Evolutionary conservation across 768 basidiomycete genomes (phyloP), one percentile per base, ranked within the genome.

Genomic region (Pisolithus marmoratus): DNA sequence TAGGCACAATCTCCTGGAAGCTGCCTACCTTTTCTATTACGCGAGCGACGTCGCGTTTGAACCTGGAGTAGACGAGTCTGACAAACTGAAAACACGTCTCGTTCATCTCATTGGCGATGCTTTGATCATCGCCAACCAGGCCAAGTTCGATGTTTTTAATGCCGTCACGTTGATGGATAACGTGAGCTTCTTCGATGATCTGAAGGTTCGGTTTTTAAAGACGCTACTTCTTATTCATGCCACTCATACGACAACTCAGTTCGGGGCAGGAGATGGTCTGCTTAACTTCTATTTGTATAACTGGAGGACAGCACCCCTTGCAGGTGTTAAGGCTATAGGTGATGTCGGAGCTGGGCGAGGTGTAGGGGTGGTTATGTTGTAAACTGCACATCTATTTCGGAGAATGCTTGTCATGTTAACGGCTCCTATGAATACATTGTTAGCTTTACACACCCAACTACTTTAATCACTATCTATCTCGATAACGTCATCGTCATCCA

Each of bases 151-250:
- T 64, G 96, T 99, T 14, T 84, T 98, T 70, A 99, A 99, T 67
- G 90, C 90, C 1, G 69, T 98, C 62, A 94, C 94, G 15, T 67
- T 96, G 57, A 93, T 97, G 87, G 96, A 99, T 67, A 99, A 97
- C 67, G 76, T 82, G 50, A 64, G 78, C 43, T 84, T 99, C 68
- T 66, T 99, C 48, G 72, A 81, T 29, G 90, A 94, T 49, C 78
- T 95, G 48, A 91, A 90, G 82, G 93, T 87, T 14, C 59, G 47
- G 75, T 58, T 40, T 46, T 45, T 36, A 46, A 12, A 54, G 14
- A n/a, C n/a, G 38, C 31, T 38, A 15, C 8, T n/a, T 20, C 27
- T 38, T 19, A 2, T 20, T 36, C 15, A 19, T 29, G 37, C 42
- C 43, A 26, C 51, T 24, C 20, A 63, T n/a, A 27, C 26, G 9